These are phyloP conservation scores for Eucalyptus curtisii DNA, from an alignment of 345 rosid species.

Conservation along the genomic window DNA sequence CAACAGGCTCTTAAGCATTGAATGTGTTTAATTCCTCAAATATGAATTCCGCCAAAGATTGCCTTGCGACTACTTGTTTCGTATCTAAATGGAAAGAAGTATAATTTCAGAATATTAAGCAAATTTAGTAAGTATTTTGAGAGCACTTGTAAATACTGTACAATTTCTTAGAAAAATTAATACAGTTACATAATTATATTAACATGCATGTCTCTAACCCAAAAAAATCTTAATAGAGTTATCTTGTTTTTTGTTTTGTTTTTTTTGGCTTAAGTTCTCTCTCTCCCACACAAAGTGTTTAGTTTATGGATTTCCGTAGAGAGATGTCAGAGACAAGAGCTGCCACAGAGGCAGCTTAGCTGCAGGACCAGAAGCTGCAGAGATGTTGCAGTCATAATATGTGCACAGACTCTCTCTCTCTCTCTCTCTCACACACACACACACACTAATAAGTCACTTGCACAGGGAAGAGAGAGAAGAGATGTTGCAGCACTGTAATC, in stretches of 20 bases:
- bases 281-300: neutral
- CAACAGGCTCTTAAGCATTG: neutral
- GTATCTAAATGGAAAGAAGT: neutral
- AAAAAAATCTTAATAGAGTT: neutral
- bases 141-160: neutral
- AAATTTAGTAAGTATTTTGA: neutral
- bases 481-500: constrained; percentile 20
- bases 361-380: constrained; percentile 30
- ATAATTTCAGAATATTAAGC: neutral
- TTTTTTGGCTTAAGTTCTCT: constrained; percentile 5
- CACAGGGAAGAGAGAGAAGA: neutral
- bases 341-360: constrained; percentile 27
- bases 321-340: constrained; percentile 69
- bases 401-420: neutral
- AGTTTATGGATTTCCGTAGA: constrained; percentile 67
- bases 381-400: neutral
- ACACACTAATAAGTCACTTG: neutral
- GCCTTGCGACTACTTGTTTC: neutral
- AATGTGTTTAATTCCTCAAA: neutral
- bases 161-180: neutral
- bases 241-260: neutral
- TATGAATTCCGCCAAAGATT: neutral
- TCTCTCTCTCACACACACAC: neutral
- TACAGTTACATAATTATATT: neutral
- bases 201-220: neutral